Evolutionary conservation across 2,329 filamentous ascomycete genomes (phyloP), one percentile per base, ranked within the genome.

Genomic region (Neonectria faginata): DNA sequence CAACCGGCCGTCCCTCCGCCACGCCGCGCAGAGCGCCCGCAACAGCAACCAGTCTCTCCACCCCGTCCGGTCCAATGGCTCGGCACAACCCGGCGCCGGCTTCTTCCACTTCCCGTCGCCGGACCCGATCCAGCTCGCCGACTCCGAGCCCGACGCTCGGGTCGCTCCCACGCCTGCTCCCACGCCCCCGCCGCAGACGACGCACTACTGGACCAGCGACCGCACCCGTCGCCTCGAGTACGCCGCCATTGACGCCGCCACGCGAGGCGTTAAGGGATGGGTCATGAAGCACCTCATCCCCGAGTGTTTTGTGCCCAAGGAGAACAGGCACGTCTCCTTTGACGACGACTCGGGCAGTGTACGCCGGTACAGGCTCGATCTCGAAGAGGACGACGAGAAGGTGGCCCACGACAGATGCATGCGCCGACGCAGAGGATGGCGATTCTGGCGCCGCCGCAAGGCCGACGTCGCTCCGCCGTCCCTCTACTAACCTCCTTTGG

Each of bases 201-300:
- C 86, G 1, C 87, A 90, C 73, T 91, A 90, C 77, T 91, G 88
- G 88, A 90, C 88, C 1, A 89, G 86, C 71, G 86, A 90, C 73
- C 82, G 82, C 57, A 90, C 88, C 0, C 83, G 88, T 3, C 82
- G 87, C 11, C 81, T 89, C 3, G 88, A 91, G 78, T 91, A 91
- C 70, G 88, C 88, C 0, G 88, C 88, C 60, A 91, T 91, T 44
- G 88, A 91, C 54, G 87, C 88, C 0, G 87, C 88, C 2, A 85
- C 83, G 39, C 81, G 82, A 2, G 88, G 88, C 5, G 80, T 91
- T 31, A 84, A 84, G 67, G 88, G 88, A 12, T 90, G 88, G 85
- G 72, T 89, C 36, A 80, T 85, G 74, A 82, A 84, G 47, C 81
- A 86, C 69, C 75, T 90, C 8, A 80, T 90, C 3, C 88, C 88